Evolutionary conservation across 306 rosid species (phyloP), one percentile per base, ranked within the genome.

Genomic region (Mimosa pudica): DNA sequence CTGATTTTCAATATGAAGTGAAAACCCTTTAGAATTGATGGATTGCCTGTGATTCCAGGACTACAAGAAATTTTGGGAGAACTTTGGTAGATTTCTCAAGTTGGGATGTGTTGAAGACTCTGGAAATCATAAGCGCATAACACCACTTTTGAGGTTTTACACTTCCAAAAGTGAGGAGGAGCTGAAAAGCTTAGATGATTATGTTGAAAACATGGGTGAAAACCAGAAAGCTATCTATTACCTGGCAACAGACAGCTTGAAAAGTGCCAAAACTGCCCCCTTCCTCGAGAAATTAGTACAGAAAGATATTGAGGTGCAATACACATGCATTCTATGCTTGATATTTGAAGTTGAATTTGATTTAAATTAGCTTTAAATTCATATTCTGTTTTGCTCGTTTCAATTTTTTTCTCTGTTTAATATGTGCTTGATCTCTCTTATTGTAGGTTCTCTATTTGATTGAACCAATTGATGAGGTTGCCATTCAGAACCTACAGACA

Each of bases 61-160:
- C 82, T 96, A 93, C 90, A 96, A 91, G 88, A 96, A 96, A 88
- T 87, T 96, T 75, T 96, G 98, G 99, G 99, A 96, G 90, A 96
- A 93, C 93, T 96, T 93, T 72, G 99, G 99, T 73, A 88, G 99
- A 82, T 93, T 96, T 57, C 11, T 93, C 17, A 96, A 96, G 84
- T 88, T 96, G 67, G 99, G 99, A 14, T 96, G 98, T 63, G 82
- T 90, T 35, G 99, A 96, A 82, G 99, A 96, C 80, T 57, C 92
- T 58, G 98, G 99, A 82, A 96, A 96, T 85, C 99, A 96, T 87
- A 93, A 93, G 88, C 99, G 99, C 71, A 80, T 96, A 76, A 90
- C 96, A 54, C 99, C 99, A 2, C 83, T 96, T 14, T 84, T 96
- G 87, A 89, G 99, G 72, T 96, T 96, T 81, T 80, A 84, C 92